Percentiles rank a stretch among this genome's conserved stretches.
Conservation (phyloP, 2,329 filamentous ascomycete species). For the Phaeosphaeriaceae sp. region DNA sequence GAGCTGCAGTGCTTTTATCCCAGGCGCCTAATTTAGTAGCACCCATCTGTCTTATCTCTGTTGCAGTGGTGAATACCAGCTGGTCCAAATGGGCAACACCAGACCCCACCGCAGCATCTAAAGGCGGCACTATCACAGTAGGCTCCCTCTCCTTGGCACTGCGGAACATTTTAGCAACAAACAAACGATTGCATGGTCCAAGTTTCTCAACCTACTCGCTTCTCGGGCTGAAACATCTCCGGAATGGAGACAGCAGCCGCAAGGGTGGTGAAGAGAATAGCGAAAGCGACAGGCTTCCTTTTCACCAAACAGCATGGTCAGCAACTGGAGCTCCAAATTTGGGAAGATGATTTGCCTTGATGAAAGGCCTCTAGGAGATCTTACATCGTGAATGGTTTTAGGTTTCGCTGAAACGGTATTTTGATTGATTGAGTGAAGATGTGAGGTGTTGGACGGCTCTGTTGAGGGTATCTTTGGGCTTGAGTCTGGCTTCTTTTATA, state of each 20-base stretch:
- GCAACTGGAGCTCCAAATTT: too few species aligned
- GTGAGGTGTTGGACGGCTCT: too few species aligned
- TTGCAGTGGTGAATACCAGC: constrained; percentile 3
- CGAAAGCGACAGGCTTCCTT: neutral
- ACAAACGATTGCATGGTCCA: neutral
- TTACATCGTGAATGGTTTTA: too few species aligned
- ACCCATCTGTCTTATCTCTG: neutral
- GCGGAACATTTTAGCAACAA: neutral
- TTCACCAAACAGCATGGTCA: too few species aligned
- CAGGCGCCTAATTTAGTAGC: neutral
- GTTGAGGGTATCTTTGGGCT: too few species aligned
- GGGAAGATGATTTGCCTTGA: too few species aligned
- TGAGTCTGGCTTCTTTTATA: too few species aligned
- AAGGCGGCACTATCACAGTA: constrained; percentile 1
- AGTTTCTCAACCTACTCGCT: neutral
- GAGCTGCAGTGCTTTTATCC: neutral
- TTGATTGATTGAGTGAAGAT: too few species aligned
- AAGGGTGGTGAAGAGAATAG: neutral
- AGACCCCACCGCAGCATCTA: constrained; percentile 1
- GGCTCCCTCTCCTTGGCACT: constrained; percentile 1
- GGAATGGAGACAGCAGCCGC: neutral
- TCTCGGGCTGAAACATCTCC: constrained; percentile 1
- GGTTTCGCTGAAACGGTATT: too few species aligned
- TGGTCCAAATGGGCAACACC: constrained; percentile 1
- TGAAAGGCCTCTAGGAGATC: too few species aligned